phyloP scores from a whole-genome alignment of 2,329 filamentous ascomycete genomes.

The Colletotrichum tropicicola region DNA sequence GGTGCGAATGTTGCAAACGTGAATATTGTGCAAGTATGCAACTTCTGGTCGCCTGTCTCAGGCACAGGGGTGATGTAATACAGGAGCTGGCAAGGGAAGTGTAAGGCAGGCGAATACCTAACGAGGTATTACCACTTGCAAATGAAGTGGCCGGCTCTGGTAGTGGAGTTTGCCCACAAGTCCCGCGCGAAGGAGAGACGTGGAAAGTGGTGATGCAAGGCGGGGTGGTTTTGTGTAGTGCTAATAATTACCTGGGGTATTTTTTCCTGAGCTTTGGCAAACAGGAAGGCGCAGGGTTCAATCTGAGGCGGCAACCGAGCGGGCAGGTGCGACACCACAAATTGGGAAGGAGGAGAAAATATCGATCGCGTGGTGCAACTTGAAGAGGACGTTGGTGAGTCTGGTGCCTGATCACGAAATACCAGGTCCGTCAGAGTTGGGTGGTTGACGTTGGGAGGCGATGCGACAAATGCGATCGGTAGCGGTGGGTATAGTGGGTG shows the following conservation, averaged over 20 bases:
- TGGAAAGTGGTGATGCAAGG: too few species aligned
- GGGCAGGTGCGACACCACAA: neutral
- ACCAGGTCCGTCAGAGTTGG: neutral
- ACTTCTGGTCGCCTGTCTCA: too few species aligned
- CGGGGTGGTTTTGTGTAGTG: neutral
- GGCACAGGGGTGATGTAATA: too few species aligned
- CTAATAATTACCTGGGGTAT: slow-evolving; percentile 17
- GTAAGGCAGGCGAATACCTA: too few species aligned
- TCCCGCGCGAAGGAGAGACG: too few species aligned
- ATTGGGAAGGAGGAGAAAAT: neutral
- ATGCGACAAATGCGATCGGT: slow-evolving; percentile 1
- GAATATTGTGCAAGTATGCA: slow-evolving; percentile 1
- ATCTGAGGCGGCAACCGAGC: neutral
- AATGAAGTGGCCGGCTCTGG: neutral
- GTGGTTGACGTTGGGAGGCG: slow-evolving; percentile 1
- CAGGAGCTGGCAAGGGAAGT: too few species aligned
- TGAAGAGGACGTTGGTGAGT: neutral
- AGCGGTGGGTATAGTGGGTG: slow-evolving; percentile 17
- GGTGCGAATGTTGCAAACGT: neutral
- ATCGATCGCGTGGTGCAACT: neutral
- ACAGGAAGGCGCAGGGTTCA: slow-evolving; percentile 7
- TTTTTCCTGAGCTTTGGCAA: slow-evolving; percentile 6
- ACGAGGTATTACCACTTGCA: too few species aligned
- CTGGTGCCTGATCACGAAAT: neutral
- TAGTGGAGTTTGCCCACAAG: neutral